Evolutionary conservation across 2,329 filamentous ascomycete genomes (phyloP).

Genomic region (Phaeosphaeriaceae sp.): DNA sequence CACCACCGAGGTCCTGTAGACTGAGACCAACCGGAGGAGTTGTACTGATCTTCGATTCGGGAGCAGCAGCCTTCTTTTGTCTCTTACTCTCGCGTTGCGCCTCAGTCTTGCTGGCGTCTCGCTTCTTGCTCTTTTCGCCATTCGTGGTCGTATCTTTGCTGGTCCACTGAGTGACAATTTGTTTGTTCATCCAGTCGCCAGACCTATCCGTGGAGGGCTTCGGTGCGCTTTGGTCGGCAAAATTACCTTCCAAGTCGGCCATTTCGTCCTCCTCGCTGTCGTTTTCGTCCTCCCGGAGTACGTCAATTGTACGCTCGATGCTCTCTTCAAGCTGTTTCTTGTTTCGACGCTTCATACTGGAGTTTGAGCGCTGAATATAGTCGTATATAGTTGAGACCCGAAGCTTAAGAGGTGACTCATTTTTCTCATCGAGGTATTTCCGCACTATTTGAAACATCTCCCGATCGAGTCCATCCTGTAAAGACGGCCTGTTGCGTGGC

Average conservation of each 20-base stretch:
- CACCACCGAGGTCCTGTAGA: slow-evolving; percentile 76
- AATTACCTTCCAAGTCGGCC: slow-evolving; percentile 53
- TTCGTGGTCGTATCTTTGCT: slow-evolving; percentile 36
- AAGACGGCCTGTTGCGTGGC: slow-evolving; percentile 35
- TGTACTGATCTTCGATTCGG: slow-evolving; percentile 60
- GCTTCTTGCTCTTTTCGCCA: slow-evolving; percentile 53
- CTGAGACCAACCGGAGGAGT: slow-evolving; percentile 71
- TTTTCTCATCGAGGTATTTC: slow-evolving; percentile 74
- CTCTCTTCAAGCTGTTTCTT: slow-evolving; percentile 84
- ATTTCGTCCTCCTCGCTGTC: slow-evolving; percentile 59
- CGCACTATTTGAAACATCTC: slow-evolving; percentile 77
- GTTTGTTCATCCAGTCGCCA: slow-evolving; percentile 70
- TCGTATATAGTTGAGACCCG: slow-evolving; percentile 74
- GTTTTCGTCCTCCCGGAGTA: slow-evolving; percentile 70
- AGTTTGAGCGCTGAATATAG: slow-evolving; percentile 84
- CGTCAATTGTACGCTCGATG: slow-evolving; percentile 80
- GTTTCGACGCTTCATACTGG: slow-evolving; percentile 80
- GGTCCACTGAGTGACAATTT: slow-evolving; percentile 66
- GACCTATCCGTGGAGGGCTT: slow-evolving; percentile 23
- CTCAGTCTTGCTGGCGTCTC: slow-evolving; percentile 57
- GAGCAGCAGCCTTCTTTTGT: slow-evolving; percentile 57
- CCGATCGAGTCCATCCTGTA: slow-evolving; percentile 52
- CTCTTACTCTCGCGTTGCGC: slow-evolving; percentile 73
- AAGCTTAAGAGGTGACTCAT: slow-evolving; percentile 55
- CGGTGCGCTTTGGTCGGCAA: slow-evolving; percentile 27